Conservation (phyloP, 371 early-diverging fungal species). For the Saksenaea oblongispora region DNA sequence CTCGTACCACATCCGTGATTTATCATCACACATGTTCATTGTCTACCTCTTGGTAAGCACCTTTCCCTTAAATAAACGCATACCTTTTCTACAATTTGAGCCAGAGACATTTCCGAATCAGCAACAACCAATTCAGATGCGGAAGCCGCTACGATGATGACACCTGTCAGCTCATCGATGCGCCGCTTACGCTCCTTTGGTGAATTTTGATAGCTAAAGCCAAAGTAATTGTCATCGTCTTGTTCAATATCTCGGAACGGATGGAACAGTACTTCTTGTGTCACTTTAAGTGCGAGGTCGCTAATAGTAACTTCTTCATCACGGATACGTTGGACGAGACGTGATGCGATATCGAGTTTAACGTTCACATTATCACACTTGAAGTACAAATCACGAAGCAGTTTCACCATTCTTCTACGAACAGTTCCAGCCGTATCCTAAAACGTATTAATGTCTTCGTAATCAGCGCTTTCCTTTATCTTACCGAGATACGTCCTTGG, state of each 20-base stretch:
- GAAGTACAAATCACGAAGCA: slow-evolving; percentile 72
- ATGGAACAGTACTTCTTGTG: slow-evolving; percentile 75
- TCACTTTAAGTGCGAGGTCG: slow-evolving; percentile 69
- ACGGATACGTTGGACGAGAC: slow-evolving; percentile 68
- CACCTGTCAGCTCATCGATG: slow-evolving; percentile 36
- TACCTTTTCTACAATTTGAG: slow-evolving; percentile 40
- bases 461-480: neutral
- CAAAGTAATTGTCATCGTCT: slow-evolving; percentile 39
- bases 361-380: slow-evolving; percentile 49
- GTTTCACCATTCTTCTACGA: slow-evolving; percentile 82
- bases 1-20: slow-evolving; percentile 32
- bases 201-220: slow-evolving; percentile 27
- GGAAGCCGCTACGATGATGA: slow-evolving; percentile 53
- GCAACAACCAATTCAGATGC: slow-evolving; percentile 19
- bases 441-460: neutral
- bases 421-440: slow-evolving; percentile 87
- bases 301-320: slow-evolving; percentile 83
- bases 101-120: slow-evolving; percentile 22
- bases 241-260: slow-evolving; percentile 48
- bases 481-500: slow-evolving; percentile 72
- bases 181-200: slow-evolving; percentile 44
- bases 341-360: slow-evolving; percentile 74
- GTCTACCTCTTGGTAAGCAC: slow-evolving; percentile 18
- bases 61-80: neutral
- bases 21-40: slow-evolving; percentile 35